Evolutionary conservation across 2,329 filamentous ascomycete species (phyloP), one percentile per base, ranked within the genome.

Genomic region (Colletotrichum karsti): DNA sequence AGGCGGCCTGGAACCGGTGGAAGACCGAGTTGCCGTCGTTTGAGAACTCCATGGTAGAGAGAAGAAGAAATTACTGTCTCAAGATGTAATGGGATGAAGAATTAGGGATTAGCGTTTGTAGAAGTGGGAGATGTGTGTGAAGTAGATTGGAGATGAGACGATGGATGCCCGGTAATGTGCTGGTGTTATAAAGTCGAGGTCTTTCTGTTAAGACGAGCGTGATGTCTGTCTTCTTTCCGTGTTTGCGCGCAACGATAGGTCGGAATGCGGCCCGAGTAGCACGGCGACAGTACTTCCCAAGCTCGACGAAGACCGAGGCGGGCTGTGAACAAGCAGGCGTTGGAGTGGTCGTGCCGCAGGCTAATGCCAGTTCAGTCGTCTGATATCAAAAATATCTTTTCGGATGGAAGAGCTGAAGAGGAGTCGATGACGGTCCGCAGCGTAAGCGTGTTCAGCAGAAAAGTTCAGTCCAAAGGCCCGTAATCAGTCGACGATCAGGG

Each of bases 11-110:
- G 26, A 69, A 69, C 22, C 65, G 68, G 48, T 70, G 68, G 15
- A 69, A 70, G 12, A 69, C 30, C 5, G 68, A 70, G 20, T 41
- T 65, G 15, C 68, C 68, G 39, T 60, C 44, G 44, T 70, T 70
- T 7, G 68, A 69, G 39, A 70, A 62, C 8, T 70, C 68, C 68
- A 70, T 70, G 15, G 30, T 24, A 24, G 20, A 35, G 42, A 8
- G 15, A 12, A 56, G 37, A 48, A n/a, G 33, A 8, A 20, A n/a
- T n/a, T n/a, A n/a, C 37, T 5, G 26, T 44, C 37, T 30, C 12
- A 39, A 35, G 12, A 28, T 51, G 12, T 18, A 20, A 50, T 13
- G 48, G 42, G 26, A 15, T 33, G 30, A 24, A 39, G 42, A 50
- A 53, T 64, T 53, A 67, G 18, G 15, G 5, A 58, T 64, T 54